phyloP scores from a whole-genome alignment of 306 rosid genomes.

The Cicer arietinum region DNA sequence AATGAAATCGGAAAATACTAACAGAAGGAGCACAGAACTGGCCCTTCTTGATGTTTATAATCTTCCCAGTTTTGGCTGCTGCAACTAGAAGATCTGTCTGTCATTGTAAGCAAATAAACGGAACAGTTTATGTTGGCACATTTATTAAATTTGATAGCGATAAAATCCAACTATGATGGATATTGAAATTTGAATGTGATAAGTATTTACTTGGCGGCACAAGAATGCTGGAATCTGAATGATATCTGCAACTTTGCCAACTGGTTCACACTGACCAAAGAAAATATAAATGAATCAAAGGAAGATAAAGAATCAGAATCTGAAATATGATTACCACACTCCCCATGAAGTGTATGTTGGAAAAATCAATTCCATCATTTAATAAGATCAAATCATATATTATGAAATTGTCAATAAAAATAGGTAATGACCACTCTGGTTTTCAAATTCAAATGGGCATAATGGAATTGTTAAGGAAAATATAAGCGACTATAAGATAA shows the following conservation, averaged over 20 bases:
- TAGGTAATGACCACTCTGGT: slow-evolving; percentile 2
- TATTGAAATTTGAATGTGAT: slow-evolving; percentile 27
- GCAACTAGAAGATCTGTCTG: slow-evolving; percentile 99
- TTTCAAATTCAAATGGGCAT: slow-evolving; percentile 14
- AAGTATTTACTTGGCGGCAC: slow-evolving; percentile 76
- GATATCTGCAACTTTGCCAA: slow-evolving; percentile 91
- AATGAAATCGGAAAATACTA: slow-evolving; percentile 51
- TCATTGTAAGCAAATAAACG: slow-evolving; percentile 47
- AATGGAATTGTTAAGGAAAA: slow-evolving; percentile 34
- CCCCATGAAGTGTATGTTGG: neutral
- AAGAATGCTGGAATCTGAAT: slow-evolving; percentile 98
- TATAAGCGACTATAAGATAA: slow-evolving; percentile 8
- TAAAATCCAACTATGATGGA: slow-evolving; percentile 9
- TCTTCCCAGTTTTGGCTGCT: slow-evolving; percentile 95
- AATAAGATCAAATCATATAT: slow-evolving; percentile 15
- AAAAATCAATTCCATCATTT: slow-evolving; percentile 24
- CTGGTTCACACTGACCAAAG: slow-evolving; percentile 79
- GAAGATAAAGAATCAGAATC: slow-evolving; percentile 35
- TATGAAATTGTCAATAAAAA: slow-evolving; percentile 14
- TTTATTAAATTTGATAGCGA: neutral
- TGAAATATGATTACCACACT: slow-evolving; percentile 4
- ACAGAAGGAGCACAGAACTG: slow-evolving; percentile 99
- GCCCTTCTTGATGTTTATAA: slow-evolving; percentile 91
- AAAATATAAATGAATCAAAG: slow-evolving; percentile 30
- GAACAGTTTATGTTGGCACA: slow-evolving; percentile 41